Percentiles rank a stretch among this genome's conserved stretches.
phyloP scores from a whole-genome alignment of 2,329 filamentous ascomycete genomes.

The Hypoxylon sp. region DNA sequence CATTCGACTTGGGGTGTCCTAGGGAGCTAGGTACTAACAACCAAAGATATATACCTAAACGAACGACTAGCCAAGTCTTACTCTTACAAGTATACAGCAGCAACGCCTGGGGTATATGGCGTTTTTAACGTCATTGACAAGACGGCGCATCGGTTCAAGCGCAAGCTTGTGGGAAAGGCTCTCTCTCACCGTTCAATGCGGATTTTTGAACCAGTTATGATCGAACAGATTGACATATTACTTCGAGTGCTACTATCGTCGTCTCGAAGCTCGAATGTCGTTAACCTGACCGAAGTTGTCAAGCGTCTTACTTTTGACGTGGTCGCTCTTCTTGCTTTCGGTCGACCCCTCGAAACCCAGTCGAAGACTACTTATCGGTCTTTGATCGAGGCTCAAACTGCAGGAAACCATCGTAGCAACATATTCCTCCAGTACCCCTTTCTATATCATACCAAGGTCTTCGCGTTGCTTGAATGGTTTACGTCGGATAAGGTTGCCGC shows the following conservation, averaged over 20 bases:
- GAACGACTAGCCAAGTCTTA: constrained; percentile 24
- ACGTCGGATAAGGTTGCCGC: background rate
- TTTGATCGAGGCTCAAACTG: constrained; percentile 4
- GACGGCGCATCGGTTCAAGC: constrained; percentile 20
- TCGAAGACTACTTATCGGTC: constrained; percentile 9
- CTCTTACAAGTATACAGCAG: constrained; percentile 7
- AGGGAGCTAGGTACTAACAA: too few relatives aligned
- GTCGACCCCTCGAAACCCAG: constrained; percentile 13
- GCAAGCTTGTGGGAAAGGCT: constrained; percentile 22
- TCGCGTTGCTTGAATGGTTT: background rate
- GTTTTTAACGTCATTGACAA: constrained; percentile 16
- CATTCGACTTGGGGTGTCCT: too few relatives aligned
- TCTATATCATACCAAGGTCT: background rate
- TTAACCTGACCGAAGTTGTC: constrained; percentile 28
- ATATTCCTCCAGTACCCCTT: constrained; percentile 22
- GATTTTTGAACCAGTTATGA: constrained; percentile 32
- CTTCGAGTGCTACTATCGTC: constrained; percentile 3
- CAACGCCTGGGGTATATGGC: constrained; percentile 1
- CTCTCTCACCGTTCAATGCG: constrained; percentile 30
- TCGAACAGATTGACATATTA: constrained; percentile 29
- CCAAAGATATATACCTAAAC: constrained; percentile 26
- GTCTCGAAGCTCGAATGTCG: background rate
- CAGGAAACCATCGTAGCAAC: constrained; percentile 13
- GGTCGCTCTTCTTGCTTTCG: constrained; percentile 22
- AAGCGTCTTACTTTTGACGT: constrained; percentile 18